These are phyloP conservation scores for Datisca glomerata DNA, from an alignment of 306 rosid species.

Conservation along the genomic window DNA sequence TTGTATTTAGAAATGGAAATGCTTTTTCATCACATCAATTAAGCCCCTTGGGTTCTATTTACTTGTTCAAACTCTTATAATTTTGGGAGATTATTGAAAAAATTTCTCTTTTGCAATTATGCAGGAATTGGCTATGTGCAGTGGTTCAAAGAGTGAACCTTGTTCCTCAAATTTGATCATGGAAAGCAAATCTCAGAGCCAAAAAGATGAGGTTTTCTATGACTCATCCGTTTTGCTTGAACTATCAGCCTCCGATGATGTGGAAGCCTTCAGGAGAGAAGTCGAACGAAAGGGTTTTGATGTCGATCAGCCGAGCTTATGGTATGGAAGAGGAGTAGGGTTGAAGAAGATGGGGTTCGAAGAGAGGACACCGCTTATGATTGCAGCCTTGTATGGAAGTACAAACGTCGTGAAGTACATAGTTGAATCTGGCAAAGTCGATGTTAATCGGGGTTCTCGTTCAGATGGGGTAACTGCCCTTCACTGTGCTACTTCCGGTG, in stretches of 20 bases:
- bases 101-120: conserved; percentile 18
- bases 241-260: conserved; percentile 69
- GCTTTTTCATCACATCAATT: too few species aligned
- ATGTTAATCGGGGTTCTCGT: conserved; percentile 67
- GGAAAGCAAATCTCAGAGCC: conserved; percentile 55
- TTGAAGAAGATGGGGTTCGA: conserved; percentile 87
- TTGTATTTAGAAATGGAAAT: too few species aligned
- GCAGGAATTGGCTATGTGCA: conserved; percentile 74
- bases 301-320: conserved; percentile 49
- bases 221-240: conserved; percentile 57
- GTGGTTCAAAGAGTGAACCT: conserved; percentile 46
- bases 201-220: conserved; percentile 17
- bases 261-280: conserved; percentile 46
- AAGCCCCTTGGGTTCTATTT: too few species aligned
- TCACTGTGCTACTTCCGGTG: conserved; percentile 82
- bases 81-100: too few species aligned
- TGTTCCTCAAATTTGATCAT: conserved; percentile 32
- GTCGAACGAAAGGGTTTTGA: conserved; percentile 61
- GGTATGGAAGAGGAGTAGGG: conserved; percentile 92
- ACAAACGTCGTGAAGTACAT: conserved; percentile 48
- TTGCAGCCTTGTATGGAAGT: conserved; percentile 89
- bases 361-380: conserved; percentile 85
- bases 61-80: not conserved
- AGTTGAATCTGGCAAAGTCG: conserved; percentile 41
- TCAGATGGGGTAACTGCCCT: conserved; percentile 83